phyloP scores from a whole-genome alignment of 306 rosid genomes.

The Castanea sativa region DNA sequence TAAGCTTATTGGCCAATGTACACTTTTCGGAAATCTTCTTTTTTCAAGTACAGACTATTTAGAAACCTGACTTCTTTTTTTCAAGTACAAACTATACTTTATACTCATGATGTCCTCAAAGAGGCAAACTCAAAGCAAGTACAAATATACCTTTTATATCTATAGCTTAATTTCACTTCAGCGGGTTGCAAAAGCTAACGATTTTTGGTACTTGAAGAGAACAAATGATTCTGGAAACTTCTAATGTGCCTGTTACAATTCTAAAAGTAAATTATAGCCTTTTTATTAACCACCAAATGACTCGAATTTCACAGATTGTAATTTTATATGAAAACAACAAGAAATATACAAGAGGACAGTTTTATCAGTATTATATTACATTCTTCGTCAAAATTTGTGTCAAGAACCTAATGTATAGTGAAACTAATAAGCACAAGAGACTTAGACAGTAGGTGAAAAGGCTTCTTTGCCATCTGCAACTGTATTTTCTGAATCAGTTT shows the following conservation, averaged over 20 bases:
- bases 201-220: neutral
- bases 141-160: neutral
- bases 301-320: neutral
- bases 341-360: slow-evolving; percentile 22
- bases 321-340: neutral
- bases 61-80: too few species aligned
- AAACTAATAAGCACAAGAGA: neutral
- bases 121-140: neutral
- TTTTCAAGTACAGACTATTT: too few species aligned
- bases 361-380: neutral
- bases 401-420: neutral
- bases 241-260: neutral
- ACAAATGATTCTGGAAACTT: neutral
- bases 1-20: too few species aligned
- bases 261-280: neutral
- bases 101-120: neutral
- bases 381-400: neutral
- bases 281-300: neutral
- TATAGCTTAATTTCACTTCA: neutral
- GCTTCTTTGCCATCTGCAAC: slow-evolving; percentile 38
- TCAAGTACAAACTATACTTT: too few species aligned
- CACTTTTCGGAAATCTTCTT: too few species aligned
- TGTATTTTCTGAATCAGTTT: slow-evolving; percentile 35
- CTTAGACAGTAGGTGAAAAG: slow-evolving; percentile 45
- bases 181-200: neutral